Evolutionary conservation across 495 filamentous ascomycete species (phyloP), one percentile per base, ranked within the genome.

Genomic region (Trichoderma orchidacearum): DNA sequence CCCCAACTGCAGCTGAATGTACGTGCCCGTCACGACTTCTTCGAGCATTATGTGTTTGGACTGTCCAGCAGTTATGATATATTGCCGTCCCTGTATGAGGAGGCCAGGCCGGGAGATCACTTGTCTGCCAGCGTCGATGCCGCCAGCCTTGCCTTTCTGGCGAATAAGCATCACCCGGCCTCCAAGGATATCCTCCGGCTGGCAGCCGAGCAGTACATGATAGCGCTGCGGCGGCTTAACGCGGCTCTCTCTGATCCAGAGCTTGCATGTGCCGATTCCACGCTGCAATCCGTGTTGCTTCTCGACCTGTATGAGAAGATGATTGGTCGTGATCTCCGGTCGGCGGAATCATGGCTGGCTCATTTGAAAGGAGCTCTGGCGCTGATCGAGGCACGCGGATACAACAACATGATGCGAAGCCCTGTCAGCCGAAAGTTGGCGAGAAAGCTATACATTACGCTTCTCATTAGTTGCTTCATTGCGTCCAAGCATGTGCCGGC

Each of bases 301-400:
- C 64, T 65, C 17, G 64, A 67, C 41, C 62, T 67, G 2, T 67
- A 64, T 50, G 64, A 66, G 51, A 67, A 67, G 56, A 58, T 66
- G 6, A 57, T 58, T 1, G 54, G 58, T 45, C 51, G 56, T 35
- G 45, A 57, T n/a, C 54, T 64, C 12, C 13, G 34, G n/a, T 38
- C 54, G 8, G 36, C 54, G 6, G 23, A 23, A 7, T 41, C 64
- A 6, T 64, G 61, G 61, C 65, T 62, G 58, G 62, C 61, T 35
- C 68, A 71, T 32, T 48, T 68, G 8, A 58, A 66, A 29, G 68
- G 68, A 28, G 66, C 68, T 1, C 54, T 69, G 12, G 62, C 67
- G 18, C 60, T 71, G 27, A 57, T 68, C 31, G 60, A 58, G 17
- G n/a, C 64, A 18, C 58, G 66, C 7, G 61, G 61, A 9, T 11